Percentiles rank a stretch among this genome's conserved stretches.
Evolutionary conservation across 2,329 filamentous ascomycete genomes (phyloP).

Genomic region (Coleophoma cylindrospora): DNA sequence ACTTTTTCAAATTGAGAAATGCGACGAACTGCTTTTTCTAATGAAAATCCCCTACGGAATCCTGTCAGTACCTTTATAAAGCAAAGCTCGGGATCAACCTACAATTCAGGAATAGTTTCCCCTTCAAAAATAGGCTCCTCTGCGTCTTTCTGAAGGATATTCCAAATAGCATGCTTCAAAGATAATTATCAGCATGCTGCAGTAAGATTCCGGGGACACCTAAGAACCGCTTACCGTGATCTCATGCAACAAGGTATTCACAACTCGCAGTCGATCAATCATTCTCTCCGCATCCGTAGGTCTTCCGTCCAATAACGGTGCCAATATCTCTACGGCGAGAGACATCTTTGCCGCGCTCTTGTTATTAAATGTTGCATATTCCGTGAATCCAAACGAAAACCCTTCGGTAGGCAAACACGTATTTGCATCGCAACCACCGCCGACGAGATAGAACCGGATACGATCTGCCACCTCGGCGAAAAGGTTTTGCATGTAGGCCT

Average conservation of each 20-base stretch:
- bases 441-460: neutral
- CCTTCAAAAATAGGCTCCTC: neutral
- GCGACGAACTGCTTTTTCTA: too few relatives aligned
- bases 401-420: too few relatives aligned
- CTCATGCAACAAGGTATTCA: neutral
- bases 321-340: neutral
- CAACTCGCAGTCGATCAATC: neutral
- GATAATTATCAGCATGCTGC: neutral
- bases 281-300: neutral
- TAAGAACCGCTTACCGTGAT: neutral
- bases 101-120: neutral
- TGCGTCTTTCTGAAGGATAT: neutral
- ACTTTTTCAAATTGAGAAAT: too few relatives aligned
- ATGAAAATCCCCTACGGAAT: too few relatives aligned
- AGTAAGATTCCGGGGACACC: neutral
- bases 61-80: too few relatives aligned
- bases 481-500: neutral
- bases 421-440: too few relatives aligned
- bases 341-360: neutral
- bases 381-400: neutral
- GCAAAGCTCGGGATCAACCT: too few relatives aligned
- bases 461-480: neutral
- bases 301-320: neutral
- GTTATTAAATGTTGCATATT: neutral
- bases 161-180: neutral